Conservation (phyloP, 2,329 filamentous ascomycete genomes). For the Thelonectria discophora region DNA sequence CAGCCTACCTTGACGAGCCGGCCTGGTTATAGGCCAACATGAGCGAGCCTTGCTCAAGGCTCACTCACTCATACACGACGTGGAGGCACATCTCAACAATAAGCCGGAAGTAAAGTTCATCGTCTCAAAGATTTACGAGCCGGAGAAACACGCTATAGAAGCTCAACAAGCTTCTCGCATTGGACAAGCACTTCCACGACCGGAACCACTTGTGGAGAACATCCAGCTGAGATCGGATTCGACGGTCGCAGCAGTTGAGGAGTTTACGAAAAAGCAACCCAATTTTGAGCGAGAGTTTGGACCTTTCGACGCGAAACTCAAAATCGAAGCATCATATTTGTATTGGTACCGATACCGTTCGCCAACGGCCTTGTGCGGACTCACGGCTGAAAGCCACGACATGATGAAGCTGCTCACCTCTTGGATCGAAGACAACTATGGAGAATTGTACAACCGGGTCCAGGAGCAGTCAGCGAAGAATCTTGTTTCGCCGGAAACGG, state of each 20-base stretch:
- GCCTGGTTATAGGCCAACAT: neutral
- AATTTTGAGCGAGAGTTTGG: neutral
- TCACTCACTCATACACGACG: neutral
- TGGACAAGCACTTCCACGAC: neutral
- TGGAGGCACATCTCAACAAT: neutral
- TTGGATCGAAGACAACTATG: conserved; percentile 10
- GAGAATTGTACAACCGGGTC: neutral
- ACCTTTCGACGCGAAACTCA: neutral
- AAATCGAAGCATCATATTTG: neutral
- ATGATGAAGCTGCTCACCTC: neutral
- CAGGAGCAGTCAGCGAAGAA: neutral
- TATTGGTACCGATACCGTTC: conserved; percentile 13
- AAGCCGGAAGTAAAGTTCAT: neutral
- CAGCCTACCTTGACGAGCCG: neutral
- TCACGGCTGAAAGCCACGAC: neutral
- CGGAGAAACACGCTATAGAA: neutral
- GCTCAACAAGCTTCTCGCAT: neutral
- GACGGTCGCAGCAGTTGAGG: neutral
- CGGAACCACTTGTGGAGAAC: neutral
- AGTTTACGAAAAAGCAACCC: neutral
- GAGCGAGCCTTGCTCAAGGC: neutral
- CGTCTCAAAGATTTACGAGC: neutral
- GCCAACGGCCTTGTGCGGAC: neutral
- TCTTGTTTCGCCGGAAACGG: conserved; percentile 1
- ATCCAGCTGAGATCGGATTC: neutral